Evolutionary conservation across 768 basidiomycete species (phyloP), one percentile per base, ranked within the genome.

Genomic region (Brasilioporus rufonigricans): DNA sequence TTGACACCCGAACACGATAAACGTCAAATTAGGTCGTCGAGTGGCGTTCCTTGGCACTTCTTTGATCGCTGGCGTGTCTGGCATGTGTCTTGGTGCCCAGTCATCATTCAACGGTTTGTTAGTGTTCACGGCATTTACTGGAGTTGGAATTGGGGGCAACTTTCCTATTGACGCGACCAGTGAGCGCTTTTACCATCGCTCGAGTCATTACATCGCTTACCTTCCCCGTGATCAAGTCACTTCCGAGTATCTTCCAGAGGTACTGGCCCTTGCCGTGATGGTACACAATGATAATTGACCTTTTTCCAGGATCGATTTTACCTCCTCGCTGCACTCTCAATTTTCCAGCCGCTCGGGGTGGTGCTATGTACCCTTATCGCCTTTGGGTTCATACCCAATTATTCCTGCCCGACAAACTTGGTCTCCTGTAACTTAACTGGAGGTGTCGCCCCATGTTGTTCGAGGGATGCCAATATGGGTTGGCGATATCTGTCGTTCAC

Each of bases 401-500:
- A 55, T 21, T 62, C 61, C 16, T 62, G 61, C 44, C 35, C 61
- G 1, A 31, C 53, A 29, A 14, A 29, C 14, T 18, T 58, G 32
- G 46, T 40, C 9, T 62, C 61, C 10, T 62, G 61, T 53, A 33
- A 14, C 0, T 32, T 59, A 29, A 61, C 60, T 1, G 53, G 46
- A 43, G 61, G 56, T 36, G 32, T 35, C 18, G 5, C 27, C 18
- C 61, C 61, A 39, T 62, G 61, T n/a, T 62, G 60, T 35, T 55
- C 61, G 12, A 61, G 13, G 33, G 46, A 43, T 18, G 46, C 6
- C 19, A 62, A 62, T 27, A 61, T 62, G 61, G 62, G 62, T 19
- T 63, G 62, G 62, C 55, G 58, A n/a, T 63, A 63, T 24, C 18
- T 56, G 1, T 27, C 56, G 27, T 63, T 62, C 47, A 32, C 57